These are phyloP conservation scores for Somion occarium DNA, from an alignment of 1,284 basidiomycete species.

Conservation along the genomic window DNA sequence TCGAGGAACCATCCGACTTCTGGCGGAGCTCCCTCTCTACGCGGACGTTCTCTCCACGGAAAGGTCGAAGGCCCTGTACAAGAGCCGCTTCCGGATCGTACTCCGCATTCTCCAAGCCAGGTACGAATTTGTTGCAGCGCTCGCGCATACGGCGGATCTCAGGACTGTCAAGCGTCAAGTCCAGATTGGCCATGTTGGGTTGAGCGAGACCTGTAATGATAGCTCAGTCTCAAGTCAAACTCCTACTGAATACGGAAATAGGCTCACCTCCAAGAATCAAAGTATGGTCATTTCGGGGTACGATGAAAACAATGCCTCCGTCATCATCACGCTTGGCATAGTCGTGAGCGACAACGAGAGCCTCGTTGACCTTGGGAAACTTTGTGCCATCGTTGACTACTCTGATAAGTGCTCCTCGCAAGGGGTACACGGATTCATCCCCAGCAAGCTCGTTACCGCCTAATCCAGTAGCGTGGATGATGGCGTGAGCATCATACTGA, in stretches of 20 bases:
- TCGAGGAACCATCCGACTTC: constrained; percentile 17
- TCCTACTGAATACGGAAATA: neutral
- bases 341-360: constrained; percentile 23
- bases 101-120: constrained; percentile 27
- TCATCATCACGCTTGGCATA: constrained; percentile 16
- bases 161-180: constrained; percentile 29
- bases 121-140: constrained; percentile 30
- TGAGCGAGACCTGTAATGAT: constrained; percentile 14
- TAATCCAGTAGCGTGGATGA: constrained; percentile 33
- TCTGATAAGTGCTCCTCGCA: constrained; percentile 34
- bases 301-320: constrained; percentile 19
- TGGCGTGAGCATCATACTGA: constrained; percentile 28
- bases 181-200: constrained; percentile 22
- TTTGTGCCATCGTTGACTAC: constrained; percentile 33
- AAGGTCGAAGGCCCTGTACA: constrained; percentile 32
- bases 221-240: neutral
- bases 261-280: constrained; percentile 16
- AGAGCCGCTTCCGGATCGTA: constrained; percentile 27
- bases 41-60: constrained; percentile 28
- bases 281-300: constrained; percentile 14
- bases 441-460: constrained; percentile 27
- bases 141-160: constrained; percentile 31
- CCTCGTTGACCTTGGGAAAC: constrained; percentile 32
- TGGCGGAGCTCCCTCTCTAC: constrained; percentile 29
- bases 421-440: constrained; percentile 30